phyloP scores from a whole-genome alignment of 192 early-diverging fungal species.

The Mortierella claussenii region DNA sequence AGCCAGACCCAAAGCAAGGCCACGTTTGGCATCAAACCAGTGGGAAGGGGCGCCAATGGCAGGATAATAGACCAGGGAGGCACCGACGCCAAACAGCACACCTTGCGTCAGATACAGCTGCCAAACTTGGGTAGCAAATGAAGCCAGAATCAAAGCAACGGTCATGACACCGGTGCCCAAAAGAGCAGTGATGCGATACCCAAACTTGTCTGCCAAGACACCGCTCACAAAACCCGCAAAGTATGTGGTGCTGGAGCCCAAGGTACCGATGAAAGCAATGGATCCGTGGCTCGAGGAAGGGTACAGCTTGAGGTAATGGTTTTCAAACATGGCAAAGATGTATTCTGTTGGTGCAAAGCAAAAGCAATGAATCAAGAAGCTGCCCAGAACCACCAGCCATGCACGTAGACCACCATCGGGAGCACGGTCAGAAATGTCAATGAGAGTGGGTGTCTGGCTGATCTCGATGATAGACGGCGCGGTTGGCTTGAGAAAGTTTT shows the following conservation, averaged over 20 bases:
- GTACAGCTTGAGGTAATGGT: conserved; percentile 50
- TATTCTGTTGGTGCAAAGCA: conserved; percentile 58
- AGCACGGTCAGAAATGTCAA: conserved; percentile 38
- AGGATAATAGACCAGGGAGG: conserved; percentile 72
- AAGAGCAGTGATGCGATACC: conserved; percentile 58
- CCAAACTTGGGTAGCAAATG: conserved; percentile 67
- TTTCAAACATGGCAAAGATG: conserved; percentile 56
- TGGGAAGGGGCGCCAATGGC: conserved; percentile 71
- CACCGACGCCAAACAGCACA: conserved; percentile 77
- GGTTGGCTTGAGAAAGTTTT: conserved; percentile 21
- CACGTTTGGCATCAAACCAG: conserved; percentile 75
- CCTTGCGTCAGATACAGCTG: conserved; percentile 82
- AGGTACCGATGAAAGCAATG: conserved; percentile 42
- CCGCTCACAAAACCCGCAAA: conserved; percentile 46
- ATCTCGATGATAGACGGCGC: conserved; percentile 38
- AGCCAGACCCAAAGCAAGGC: conserved; percentile 79
- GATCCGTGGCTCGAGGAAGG: conserved; percentile 48
- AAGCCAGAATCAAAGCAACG: conserved; percentile 57
- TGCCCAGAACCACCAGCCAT: conserved; percentile 56
- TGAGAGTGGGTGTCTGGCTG: conserved; percentile 37
- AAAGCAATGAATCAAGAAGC: conserved; percentile 53
- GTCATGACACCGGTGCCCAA: conserved; percentile 59
- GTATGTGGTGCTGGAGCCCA: conserved; percentile 39
- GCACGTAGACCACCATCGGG: conserved; percentile 59
- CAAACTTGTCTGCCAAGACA: conserved; percentile 53